Percentiles rank a stretch among this genome's conserved stretches.
phyloP scores from a whole-genome alignment of 441 rosid species.

The Corymbia citriodora region DNA sequence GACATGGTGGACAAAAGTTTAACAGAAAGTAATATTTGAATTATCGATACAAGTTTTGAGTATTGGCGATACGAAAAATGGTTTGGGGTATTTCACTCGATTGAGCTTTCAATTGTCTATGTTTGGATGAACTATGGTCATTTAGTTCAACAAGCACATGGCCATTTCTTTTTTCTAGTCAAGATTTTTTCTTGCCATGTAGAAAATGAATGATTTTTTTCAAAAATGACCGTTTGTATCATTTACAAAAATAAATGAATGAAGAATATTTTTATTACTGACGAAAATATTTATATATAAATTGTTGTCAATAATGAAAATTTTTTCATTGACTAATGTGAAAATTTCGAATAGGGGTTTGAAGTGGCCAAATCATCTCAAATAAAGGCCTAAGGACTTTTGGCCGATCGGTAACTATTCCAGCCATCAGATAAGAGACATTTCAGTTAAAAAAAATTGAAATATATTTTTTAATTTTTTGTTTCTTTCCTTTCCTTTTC shows the following conservation, averaged over 20 bases:
- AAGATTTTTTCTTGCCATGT: accelerated
- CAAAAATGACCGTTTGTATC: accelerated
- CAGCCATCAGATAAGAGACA: too few relatives aligned
- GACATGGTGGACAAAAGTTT: neutral
- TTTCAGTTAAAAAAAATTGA: too few relatives aligned
- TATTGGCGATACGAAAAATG: accelerated
- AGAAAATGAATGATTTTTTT: neutral
- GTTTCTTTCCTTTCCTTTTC: too few relatives aligned
- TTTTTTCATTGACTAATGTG: too few relatives aligned
- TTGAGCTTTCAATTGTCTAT: neutral
- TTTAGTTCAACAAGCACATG: neutral
- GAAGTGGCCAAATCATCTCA: too few relatives aligned
- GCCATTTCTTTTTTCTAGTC: neutral
- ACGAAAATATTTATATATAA: neutral
- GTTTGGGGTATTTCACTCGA: neutral
- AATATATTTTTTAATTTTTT: too few relatives aligned
- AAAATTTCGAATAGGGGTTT: too few relatives aligned
- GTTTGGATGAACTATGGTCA: neutral
- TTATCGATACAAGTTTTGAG: neutral
- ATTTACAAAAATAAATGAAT: neutral
- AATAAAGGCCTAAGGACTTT: too few relatives aligned
- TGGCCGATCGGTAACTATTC: too few relatives aligned
- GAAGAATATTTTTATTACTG: neutral
- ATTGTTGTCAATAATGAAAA: neutral
- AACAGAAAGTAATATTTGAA: neutral